Base-by-base conservation (phyloP, 495 filamentous ascomycete genomes). In the Neurospora hispaniola region DNA sequence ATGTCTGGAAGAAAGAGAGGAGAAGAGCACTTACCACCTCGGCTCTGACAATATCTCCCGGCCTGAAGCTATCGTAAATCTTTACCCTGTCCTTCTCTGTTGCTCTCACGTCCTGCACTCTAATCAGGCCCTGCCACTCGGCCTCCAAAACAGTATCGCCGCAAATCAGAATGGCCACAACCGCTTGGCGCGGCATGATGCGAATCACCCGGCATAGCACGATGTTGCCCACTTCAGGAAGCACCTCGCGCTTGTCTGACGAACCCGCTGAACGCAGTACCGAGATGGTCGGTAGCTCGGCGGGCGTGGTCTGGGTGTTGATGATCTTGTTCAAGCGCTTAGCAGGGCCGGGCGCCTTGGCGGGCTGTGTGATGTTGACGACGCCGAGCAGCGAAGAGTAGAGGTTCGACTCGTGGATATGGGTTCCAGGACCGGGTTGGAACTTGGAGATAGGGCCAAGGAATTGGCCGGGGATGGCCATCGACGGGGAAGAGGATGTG, bases 71-170 rank as follows among this genome's bases (percentile, higher is more conserved):
- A 78, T 97, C 94, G 76, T 90, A 90, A 74, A 97, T 90, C 79
- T 92, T 92, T 31, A 98, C 93, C 71, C 89, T 91, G 73, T 99
- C 96, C 83, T 97, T 97, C 87, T 99, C 96, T 46, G 95, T 97
- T 20, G 93, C 94, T 70, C 96, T 86, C 14, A 99, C 92, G 77
- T 99, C 96, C 82, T 98, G 95, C 74, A 89, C 89, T 10, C 95
- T 86, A 62, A 88, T 88, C 38, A 90, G 75, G 27, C 87, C 89
- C 81, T 87, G 85, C 84, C 88, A 88, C 78, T 88, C 86, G 39
- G 87, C 86, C 72, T 92, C 89, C 39, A 87, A 72, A 43, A 88
- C 82, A 4, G 85, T 86, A 54, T 91, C 91, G 66, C 90, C 88
- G 18, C 95, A 89, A 48, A 93, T 89, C 39, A 96, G 84, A 71